Evolutionary conservation across 2,329 filamentous ascomycete genomes (phyloP).

Genomic region (Didymellaceae sp.): DNA sequence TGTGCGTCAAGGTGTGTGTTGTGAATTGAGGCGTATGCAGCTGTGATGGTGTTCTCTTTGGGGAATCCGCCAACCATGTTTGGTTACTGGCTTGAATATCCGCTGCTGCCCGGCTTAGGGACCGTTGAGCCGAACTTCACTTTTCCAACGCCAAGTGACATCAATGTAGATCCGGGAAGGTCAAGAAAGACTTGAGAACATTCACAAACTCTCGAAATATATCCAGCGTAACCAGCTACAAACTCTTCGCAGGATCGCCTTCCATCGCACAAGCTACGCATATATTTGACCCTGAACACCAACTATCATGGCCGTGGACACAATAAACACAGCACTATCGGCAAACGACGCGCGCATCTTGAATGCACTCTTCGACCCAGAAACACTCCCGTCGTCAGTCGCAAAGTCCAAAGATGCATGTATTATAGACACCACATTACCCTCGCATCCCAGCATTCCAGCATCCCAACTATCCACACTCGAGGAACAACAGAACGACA

Average conservation of each 20-base stretch:
- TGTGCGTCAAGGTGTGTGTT: not conserved
- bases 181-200: not conserved
- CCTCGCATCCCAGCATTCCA: constrained; percentile 51
- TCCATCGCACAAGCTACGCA: too few relatives aligned
- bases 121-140: constrained; percentile 22
- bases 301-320: constrained; percentile 28
- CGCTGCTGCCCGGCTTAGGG: constrained; percentile 11
- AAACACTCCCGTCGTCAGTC: constrained; percentile 53
- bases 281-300: not conserved
- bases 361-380: constrained; percentile 50
- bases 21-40: not conserved
- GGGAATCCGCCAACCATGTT: constrained; percentile 10
- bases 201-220: not conserved
- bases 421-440: constrained; percentile 52
- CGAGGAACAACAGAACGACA: constrained; percentile 52
- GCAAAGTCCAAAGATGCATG: constrained; percentile 55
- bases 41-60: constrained; percentile 1
- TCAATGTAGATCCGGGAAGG: not conserved
- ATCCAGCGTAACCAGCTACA: too few relatives aligned
- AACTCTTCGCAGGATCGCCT: too few relatives aligned
- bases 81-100: constrained; percentile 12
- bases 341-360: constrained; percentile 48
- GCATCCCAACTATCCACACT: constrained; percentile 46
- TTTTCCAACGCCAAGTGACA: constrained; percentile 1
- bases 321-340: constrained; percentile 56